Conservation (phyloP, 306 rosid species). For the Pyrus betulifolia region DNA sequence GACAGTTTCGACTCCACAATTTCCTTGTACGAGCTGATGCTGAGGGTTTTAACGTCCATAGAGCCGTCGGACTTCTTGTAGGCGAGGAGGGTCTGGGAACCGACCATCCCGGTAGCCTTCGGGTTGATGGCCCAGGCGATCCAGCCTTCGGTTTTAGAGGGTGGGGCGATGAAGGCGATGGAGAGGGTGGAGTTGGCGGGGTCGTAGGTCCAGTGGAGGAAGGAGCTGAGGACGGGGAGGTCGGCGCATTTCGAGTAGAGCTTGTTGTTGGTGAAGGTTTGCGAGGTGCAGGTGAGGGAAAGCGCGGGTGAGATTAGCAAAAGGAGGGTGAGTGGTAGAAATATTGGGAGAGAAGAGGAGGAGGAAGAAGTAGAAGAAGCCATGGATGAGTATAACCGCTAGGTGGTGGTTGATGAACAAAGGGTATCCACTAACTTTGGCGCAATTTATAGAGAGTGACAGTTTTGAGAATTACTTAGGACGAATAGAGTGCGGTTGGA, state of each 20-base stretch:
- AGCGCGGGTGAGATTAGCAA: slow-evolving; percentile 17
- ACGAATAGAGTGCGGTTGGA: not conserved
- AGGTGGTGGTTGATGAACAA: not conserved
- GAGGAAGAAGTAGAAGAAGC: slow-evolving; percentile 9
- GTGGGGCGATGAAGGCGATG: slow-evolving; percentile 45
- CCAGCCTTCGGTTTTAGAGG: slow-evolving; percentile 39
- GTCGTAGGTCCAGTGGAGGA: slow-evolving; percentile 52
- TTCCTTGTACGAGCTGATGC: slow-evolving; percentile 8
- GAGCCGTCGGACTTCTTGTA: not conserved
- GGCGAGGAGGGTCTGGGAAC: slow-evolving; percentile 54
- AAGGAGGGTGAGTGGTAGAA: slow-evolving; percentile 5
- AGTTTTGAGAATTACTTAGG: not conserved
- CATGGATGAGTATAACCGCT: slow-evolving; percentile 17
- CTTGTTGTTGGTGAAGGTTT: slow-evolving; percentile 22
- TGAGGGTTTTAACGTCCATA: slow-evolving; percentile 18
- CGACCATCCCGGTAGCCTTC: slow-evolving; percentile 36
- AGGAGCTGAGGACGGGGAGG: slow-evolving; percentile 38
- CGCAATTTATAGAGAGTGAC: not conserved
- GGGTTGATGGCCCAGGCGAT: slow-evolving; percentile 76
- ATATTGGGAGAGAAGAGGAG: not conserved
- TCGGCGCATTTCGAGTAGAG: slow-evolving; percentile 44
- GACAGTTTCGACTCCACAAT: slow-evolving; percentile 9
- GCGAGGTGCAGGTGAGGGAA: slow-evolving; percentile 42
- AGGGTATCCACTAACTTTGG: not conserved
- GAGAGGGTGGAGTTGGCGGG: slow-evolving; percentile 50